A percentile compares a stretch with the other conserved stretches of the same genome.
phyloP scores from a whole-genome alignment of 108 stramenopile species.

The Cyclotella sp. region DNA sequence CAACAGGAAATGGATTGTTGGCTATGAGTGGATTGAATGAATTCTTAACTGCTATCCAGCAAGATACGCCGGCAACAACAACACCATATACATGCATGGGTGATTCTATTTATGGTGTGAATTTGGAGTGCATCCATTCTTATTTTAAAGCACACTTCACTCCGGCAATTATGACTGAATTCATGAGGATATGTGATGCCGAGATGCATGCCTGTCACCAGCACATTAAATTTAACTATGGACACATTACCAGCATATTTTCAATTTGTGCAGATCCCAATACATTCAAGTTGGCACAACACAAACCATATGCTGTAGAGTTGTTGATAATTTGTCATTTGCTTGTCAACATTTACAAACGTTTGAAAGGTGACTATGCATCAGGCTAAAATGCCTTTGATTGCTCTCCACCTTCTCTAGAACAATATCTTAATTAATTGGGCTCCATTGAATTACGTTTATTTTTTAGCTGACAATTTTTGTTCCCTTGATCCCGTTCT shows the following conservation, averaged over 20 bases:
- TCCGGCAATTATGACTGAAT: neutral
- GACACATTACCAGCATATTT: neutral
- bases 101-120: neutral
- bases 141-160: neutral
- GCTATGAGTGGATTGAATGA: too few relatives aligned
- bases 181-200: neutral
- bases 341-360: neutral
- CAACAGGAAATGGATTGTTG: too few relatives aligned
- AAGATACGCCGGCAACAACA: neutral
- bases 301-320: neutral
- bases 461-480: too few relatives aligned
- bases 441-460: too few relatives aligned
- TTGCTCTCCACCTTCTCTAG: too few relatives aligned
- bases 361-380: neutral
- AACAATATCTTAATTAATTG: too few relatives aligned
- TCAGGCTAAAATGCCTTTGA: too few relatives aligned
- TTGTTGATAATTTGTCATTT: neutral
- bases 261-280: neutral
- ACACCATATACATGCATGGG: neutral
- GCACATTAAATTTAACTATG: neutral
- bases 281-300: neutral
- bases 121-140: neutral
- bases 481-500: too few relatives aligned
- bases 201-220: neutral
- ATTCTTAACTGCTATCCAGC: too few relatives aligned